Evolutionary conservation across 768 basidiomycete species (phyloP).

Genomic region (Trametes elegans): DNA sequence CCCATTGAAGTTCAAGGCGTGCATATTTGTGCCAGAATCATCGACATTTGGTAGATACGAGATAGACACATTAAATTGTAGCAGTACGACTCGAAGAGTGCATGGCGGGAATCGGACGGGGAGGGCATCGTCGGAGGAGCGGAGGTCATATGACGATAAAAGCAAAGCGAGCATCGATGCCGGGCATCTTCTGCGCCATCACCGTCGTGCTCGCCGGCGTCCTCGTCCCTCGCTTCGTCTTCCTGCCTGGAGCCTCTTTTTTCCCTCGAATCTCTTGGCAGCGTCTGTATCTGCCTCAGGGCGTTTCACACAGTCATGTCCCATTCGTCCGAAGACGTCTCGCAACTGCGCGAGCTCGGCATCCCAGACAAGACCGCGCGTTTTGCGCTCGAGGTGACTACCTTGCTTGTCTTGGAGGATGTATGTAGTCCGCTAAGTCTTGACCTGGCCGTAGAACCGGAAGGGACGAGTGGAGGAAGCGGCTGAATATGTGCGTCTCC

Average conservation of each 20-base stretch:
- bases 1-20: neutral
- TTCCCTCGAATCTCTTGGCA: neutral
- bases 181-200: neutral
- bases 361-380: conserved; percentile 10
- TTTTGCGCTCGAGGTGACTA: conserved; percentile 20
- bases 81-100: neutral
- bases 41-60: too few species aligned
- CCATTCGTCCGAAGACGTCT: conserved; percentile 9
- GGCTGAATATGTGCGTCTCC: conserved; percentile 19
- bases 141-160: neutral
- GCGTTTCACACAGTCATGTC: neutral
- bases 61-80: neutral
- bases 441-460: conserved; percentile 7
- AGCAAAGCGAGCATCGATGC: neutral
- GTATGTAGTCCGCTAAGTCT: too few species aligned
- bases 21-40: neutral
- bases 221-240: neutral
- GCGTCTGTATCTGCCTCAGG: neutral
- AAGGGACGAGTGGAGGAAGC: conserved; percentile 13
- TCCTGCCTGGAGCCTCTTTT: neutral
- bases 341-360: conserved; percentile 12
- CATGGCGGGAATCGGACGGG: neutral
- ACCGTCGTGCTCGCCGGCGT: neutral
- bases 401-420: neutral
- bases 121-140: neutral